Conservation (phyloP, 1,139 yeast genomes). For the Geotrichum siamense region DNA sequence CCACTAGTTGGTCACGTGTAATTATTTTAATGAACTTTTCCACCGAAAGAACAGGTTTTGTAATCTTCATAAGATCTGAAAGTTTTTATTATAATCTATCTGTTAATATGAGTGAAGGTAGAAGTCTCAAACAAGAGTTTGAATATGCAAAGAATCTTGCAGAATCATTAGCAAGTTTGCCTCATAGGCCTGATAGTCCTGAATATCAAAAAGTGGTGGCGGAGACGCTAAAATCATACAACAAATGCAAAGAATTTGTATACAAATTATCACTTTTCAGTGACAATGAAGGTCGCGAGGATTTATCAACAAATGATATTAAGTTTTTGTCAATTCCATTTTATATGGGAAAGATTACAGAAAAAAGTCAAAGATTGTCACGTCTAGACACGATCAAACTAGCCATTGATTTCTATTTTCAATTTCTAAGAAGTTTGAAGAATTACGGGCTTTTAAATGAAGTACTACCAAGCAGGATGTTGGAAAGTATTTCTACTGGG, state of each 20-base stretch:
- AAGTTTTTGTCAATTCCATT: constrained; percentile 47
- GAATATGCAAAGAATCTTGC: constrained; percentile 15
- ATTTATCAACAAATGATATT: constrained; percentile 47
- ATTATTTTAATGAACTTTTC: too few species aligned
- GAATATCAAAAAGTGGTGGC: constrained; percentile 22
- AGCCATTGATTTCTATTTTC: constrained; percentile 19
- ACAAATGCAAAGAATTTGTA: constrained; percentile 24
- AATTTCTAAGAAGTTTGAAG: constrained; percentile 11
- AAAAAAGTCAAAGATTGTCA: constrained; percentile 19
- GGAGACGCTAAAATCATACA: constrained; percentile 19
- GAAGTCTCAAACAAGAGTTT: constrained; percentile 20
- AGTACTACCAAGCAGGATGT: constrained; percentile 18
- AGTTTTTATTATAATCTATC: too few species aligned
- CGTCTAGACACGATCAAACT: constrained; percentile 18
- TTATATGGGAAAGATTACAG: constrained; percentile 39
- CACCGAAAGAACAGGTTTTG: too few species aligned
- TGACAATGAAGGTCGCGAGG: constrained; percentile 51
- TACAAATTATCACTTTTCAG: constrained; percentile 45
- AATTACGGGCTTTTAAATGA: constrained; percentile 14
- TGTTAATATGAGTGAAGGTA: constrained; percentile 16
- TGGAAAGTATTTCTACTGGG: constrained; percentile 15
- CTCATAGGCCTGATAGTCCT: constrained; percentile 17
- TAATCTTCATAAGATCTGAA: too few species aligned
- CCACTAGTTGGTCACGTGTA: too few species aligned
- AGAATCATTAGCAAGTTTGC: constrained; percentile 11